phyloP scores from a whole-genome alignment of 441 rosid species.

The Codiaeum variegatum region DNA sequence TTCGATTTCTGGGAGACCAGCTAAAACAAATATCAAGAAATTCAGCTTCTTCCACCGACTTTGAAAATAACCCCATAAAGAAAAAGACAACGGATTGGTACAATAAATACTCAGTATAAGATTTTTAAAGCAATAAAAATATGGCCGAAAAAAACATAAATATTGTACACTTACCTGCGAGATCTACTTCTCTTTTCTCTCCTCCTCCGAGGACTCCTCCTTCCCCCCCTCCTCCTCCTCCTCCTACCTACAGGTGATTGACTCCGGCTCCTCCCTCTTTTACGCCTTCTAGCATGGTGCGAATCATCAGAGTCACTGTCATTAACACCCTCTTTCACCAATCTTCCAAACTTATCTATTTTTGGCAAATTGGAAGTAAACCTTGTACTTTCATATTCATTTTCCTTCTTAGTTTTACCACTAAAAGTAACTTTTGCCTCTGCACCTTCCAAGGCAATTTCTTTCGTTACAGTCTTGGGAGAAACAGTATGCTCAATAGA shows the following conservation, averaged over 20 bases:
- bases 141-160: not conserved
- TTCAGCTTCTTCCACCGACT: conserved; percentile 13
- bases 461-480: conserved; percentile 21
- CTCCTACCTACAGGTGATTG: conserved; percentile 41
- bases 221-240: conserved; percentile 38
- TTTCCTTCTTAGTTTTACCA: conserved; percentile 28
- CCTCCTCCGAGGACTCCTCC: conserved; percentile 31
- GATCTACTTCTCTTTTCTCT: conserved; percentile 50
- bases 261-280: conserved; percentile 38
- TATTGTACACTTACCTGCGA: conserved; percentile 39
- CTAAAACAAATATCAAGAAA: conserved; percentile 30
- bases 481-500: conserved; percentile 21
- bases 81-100: not conserved
- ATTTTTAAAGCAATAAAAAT: not conserved
- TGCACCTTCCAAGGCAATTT: conserved; percentile 22
- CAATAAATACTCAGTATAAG: not conserved
- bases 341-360: conserved; percentile 60
- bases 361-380: conserved; percentile 30
- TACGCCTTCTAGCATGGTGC: conserved; percentile 26
- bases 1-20: conserved; percentile 46
- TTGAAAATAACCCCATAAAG: not conserved
- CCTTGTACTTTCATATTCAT: conserved; percentile 23
- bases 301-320: conserved; percentile 62
- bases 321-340: conserved; percentile 47
- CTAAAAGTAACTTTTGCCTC: conserved; percentile 14